Evolutionary conservation across 148 eudicot genomes (phyloP).

Genomic region (Hydrangea macrophylla): DNA sequence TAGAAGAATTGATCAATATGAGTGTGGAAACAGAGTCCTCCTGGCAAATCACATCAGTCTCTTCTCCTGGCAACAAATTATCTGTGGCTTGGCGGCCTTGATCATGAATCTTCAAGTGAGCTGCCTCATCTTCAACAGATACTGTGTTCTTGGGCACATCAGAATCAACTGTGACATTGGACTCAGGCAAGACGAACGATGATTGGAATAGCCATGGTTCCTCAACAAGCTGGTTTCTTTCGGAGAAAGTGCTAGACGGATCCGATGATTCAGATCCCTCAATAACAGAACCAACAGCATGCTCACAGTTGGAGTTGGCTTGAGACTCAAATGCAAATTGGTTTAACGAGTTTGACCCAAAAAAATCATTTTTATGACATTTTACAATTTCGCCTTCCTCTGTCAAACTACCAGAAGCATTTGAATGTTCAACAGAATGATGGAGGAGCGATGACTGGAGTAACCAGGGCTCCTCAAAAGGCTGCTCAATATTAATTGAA

Average conservation of each 20-base stretch:
- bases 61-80: conserved; percentile 41
- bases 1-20: conserved; percentile 84
- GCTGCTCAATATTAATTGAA: conserved; percentile 29
- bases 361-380: conserved; percentile 16
- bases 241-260: conserved; percentile 29
- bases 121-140: conserved; percentile 23
- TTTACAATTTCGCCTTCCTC: conserved; percentile 22
- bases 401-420: conserved; percentile 22
- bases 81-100: conserved; percentile 36
- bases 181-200: conserved; percentile 16
- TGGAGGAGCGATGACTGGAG: conserved; percentile 29
- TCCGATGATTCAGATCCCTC: conserved; percentile 14
- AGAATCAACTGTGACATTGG: conserved; percentile 20
- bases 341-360: conserved; percentile 17
- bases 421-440: conserved; percentile 21
- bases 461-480: conserved; percentile 93
- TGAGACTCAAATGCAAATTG: conserved; percentile 11
- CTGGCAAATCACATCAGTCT: conserved; percentile 26
- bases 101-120: conserved; percentile 24
- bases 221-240: conserved; percentile 58
- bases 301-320: conserved; percentile 22
- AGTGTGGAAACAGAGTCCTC: conserved; percentile 52
- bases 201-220: conserved; percentile 81
- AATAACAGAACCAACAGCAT: conserved; percentile 7
- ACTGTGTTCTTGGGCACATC: conserved; percentile 21